These are phyloP conservation scores for Hygrocybe punicea DNA, from an alignment of 768 basidiomycete genomes.

Conservation along the genomic window DNA sequence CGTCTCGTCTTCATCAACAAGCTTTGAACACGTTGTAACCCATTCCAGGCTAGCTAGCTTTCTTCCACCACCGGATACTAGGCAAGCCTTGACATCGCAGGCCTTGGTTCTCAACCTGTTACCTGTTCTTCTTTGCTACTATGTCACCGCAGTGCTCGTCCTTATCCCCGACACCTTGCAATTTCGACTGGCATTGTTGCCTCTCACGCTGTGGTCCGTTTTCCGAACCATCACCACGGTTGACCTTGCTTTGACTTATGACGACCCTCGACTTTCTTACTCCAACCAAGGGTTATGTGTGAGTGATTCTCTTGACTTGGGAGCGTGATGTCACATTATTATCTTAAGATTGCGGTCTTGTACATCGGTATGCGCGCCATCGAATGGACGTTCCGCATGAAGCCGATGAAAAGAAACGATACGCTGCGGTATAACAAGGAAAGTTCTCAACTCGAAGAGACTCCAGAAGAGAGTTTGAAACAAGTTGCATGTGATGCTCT, in stretches of 20 bases:
- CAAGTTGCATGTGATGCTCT: slow-evolving; percentile 38
- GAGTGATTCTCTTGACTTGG: slow-evolving; percentile 17
- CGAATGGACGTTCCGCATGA: slow-evolving; percentile 38
- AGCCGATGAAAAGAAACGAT: slow-evolving; percentile 24
- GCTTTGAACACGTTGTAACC: background rate
- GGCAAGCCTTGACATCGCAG: background rate
- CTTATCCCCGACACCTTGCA: slow-evolving; percentile 42
- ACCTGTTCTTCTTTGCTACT: slow-evolving; percentile 45
- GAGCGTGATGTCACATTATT: background rate
- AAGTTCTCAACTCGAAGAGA: background rate
- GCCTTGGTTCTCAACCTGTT: slow-evolving; percentile 20
- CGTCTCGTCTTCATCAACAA: background rate
- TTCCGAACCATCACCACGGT: slow-evolving; percentile 42
- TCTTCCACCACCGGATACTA: background rate
- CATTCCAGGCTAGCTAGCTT: background rate
- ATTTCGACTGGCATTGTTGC: slow-evolving; percentile 47
- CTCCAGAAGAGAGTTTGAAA: background rate
- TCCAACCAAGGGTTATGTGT: slow-evolving; percentile 47
- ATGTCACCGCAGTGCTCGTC: slow-evolving; percentile 52
- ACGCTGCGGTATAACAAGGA: background rate
- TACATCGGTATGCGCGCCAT: slow-evolving; percentile 35
- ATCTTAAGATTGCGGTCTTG: slow-evolving; percentile 27
- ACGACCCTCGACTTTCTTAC: slow-evolving; percentile 37
- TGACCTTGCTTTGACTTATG: slow-evolving; percentile 35
- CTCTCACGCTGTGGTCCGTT: slow-evolving; percentile 43